phyloP scores from a whole-genome alignment of 1,139 yeast species.

The Sugiyamaella sp. region DNA sequence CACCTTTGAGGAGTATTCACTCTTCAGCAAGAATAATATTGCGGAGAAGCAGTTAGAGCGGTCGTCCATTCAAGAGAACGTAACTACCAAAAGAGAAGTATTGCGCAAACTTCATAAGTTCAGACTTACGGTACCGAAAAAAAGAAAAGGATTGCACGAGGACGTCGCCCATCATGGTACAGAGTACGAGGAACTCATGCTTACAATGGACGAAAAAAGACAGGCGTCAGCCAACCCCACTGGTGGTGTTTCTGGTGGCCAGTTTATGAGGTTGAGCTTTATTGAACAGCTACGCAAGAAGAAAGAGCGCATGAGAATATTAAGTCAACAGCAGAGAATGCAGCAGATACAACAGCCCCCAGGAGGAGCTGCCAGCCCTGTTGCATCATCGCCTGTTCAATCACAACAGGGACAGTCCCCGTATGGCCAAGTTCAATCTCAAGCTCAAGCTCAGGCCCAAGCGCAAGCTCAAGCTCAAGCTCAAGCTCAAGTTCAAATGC shows the following conservation, averaged over 20 bases:
- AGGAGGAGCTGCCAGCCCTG: slow-evolving; percentile 17
- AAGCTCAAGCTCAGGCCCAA: slow-evolving; percentile 27
- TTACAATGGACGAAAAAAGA: slow-evolving; percentile 46
- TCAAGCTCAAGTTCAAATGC: slow-evolving; percentile 2
- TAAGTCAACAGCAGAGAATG: slow-evolving; percentile 32
- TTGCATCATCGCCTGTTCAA: slow-evolving; percentile 22
- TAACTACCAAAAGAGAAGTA: neutral
- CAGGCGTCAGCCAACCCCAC: slow-evolving; percentile 22
- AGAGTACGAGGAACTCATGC: slow-evolving; percentile 91
- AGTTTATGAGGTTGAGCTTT: slow-evolving; percentile 47
- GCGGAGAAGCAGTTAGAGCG: slow-evolving; percentile 16
- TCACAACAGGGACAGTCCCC: slow-evolving; percentile 23
- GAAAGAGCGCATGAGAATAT: slow-evolving; percentile 38
- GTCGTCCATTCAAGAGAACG: too few relatives aligned
- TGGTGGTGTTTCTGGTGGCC: slow-evolving; percentile 38
- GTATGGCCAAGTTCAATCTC: slow-evolving; percentile 8
- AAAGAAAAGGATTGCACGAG: slow-evolving; percentile 52
- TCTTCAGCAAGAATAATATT: slow-evolving; percentile 2
- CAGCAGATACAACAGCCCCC: slow-evolving; percentile 28
- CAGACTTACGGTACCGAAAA: slow-evolving; percentile 35
- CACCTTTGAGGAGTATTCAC: slow-evolving; percentile 7
- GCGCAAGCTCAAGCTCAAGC: slow-evolving; percentile 15
- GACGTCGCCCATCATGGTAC: slow-evolving; percentile 60
- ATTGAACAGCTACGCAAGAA: slow-evolving; percentile 46
- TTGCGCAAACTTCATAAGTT: slow-evolving; percentile 28